A percentile compares a stretch with the other conserved stretches of the same genome.
Conservation (phyloP, 768 basidiomycete species). For the Naganishia vishniacii region DNA sequence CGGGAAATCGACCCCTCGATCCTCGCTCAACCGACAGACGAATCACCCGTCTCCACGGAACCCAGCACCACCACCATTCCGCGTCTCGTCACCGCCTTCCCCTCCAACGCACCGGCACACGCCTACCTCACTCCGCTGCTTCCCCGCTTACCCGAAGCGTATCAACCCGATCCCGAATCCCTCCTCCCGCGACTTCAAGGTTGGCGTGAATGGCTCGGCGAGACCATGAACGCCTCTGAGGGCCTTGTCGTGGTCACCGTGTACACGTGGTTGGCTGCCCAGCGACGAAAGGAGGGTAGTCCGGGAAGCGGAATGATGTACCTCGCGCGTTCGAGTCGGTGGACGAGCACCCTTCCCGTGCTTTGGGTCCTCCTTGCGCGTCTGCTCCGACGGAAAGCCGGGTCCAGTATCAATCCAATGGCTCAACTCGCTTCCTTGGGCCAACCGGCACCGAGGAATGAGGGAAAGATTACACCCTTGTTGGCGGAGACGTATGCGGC, state of each 20-base stretch:
- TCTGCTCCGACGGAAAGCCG: too few species aligned
- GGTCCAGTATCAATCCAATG: too few species aligned
- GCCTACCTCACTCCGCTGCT: conserved; percentile 51
- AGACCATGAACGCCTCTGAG: conserved; percentile 31
- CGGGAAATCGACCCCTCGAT: conserved; percentile 76
- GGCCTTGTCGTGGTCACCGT: conserved; percentile 31
- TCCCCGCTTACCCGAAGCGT: conserved; percentile 27
- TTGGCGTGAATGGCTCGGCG: conserved; percentile 31
- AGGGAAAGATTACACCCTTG: conserved; percentile 61
- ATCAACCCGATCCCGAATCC: conserved; percentile 32
- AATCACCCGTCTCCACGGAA: background rate
- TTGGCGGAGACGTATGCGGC: conserved; percentile 62
- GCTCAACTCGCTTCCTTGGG: too few species aligned
- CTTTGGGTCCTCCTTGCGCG: conserved; percentile 18
- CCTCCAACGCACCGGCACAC: conserved; percentile 52
- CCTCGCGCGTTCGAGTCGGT: conserved; percentile 43
- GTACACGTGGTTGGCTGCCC: background rate
- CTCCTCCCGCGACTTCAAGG: conserved; percentile 32
- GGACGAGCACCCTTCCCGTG: conserved; percentile 49
- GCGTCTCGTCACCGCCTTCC: conserved; percentile 51
- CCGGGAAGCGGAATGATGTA: background rate
- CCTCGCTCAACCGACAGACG: conserved; percentile 49
- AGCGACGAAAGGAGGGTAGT: background rate
- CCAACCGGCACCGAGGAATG: too few species aligned
- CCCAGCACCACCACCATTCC: conserved; percentile 35